A percentile compares a stretch with the other conserved stretches of the same genome.
These are phyloP conservation scores for Vitis hybrid DNA, from an alignment of 177 flowering plant genomes.

Conservation along the genomic window DNA sequence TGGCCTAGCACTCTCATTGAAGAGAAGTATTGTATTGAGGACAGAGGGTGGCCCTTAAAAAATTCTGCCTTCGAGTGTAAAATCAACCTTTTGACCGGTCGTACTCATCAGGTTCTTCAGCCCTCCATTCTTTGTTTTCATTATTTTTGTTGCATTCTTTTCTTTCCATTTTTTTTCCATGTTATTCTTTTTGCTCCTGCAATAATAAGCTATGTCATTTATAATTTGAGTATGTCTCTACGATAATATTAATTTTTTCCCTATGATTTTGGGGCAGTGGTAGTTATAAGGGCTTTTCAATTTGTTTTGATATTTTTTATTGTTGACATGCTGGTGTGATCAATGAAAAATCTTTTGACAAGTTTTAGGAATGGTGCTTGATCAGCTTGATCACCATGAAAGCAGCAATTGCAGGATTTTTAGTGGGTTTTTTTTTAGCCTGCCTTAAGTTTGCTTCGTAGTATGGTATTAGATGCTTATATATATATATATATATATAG, in stretches of 20 bases:
- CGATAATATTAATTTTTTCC: background rate
- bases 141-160: background rate
- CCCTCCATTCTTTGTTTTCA: background rate
- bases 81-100: slow-evolving; percentile 88
- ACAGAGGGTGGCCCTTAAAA: slow-evolving; percentile 75
- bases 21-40: slow-evolving; percentile 53
- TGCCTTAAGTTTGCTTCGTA: too few relatives aligned
- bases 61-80: slow-evolving; percentile 82
- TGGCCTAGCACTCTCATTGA: slow-evolving; percentile 64
- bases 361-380: too few relatives aligned
- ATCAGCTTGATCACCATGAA: too few relatives aligned
- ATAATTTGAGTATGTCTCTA: background rate
- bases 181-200: background rate
- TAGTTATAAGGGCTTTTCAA: background rate
- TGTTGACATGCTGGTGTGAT: background rate
- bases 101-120: slow-evolving; percentile 84
- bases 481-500: too few relatives aligned
- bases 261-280: background rate
- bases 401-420: too few relatives aligned
- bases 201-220: background rate
- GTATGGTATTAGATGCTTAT: too few relatives aligned
- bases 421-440: too few relatives aligned
- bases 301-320: background rate
- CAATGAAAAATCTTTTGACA: too few relatives aligned
- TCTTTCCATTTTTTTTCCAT: background rate